Percentiles rank a stretch among this genome's conserved stretches.
phyloP scores from a whole-genome alignment of 2,329 filamentous ascomycete genomes.

The Cladophialophora carrionii region DNA sequence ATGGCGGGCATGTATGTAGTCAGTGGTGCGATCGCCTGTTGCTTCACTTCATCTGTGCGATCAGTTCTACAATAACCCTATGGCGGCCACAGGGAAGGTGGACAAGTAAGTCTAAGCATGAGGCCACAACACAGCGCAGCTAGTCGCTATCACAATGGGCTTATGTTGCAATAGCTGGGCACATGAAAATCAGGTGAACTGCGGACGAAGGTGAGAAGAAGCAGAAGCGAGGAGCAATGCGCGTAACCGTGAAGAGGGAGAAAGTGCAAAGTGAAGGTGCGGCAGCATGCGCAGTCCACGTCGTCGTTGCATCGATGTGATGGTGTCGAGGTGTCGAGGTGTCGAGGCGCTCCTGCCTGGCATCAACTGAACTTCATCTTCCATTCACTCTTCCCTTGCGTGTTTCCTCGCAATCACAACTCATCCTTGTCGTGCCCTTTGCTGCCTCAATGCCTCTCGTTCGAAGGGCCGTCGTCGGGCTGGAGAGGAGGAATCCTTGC shows the following conservation, averaged over 20 bases:
- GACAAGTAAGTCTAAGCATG: not conserved
- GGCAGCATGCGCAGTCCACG: not conserved
- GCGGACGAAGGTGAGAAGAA: not conserved
- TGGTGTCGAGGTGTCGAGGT: conserved; percentile 1
- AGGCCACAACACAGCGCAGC: not conserved
- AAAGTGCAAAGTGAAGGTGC: conserved; percentile 5
- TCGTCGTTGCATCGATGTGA: not conserved
- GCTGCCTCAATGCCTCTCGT: conserved; percentile 31
- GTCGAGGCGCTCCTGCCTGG: not conserved
- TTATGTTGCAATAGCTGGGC: not conserved
- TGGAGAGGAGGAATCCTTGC: conserved; percentile 51
- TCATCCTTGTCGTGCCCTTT: conserved; percentile 2
- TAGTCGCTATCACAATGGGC: not conserved
- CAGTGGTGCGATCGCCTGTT: not conserved
- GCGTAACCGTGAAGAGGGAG: not conserved
- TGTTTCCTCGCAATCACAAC: not conserved
- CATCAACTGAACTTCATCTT: not conserved
- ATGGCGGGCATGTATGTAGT: not conserved
- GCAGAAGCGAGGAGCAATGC: not conserved
- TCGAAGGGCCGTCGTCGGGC: conserved; percentile 11
- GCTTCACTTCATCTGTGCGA: not conserved
- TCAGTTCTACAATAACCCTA: not conserved
- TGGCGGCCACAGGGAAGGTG: not conserved
- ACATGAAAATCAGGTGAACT: not conserved
- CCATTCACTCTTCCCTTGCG: not conserved